Base-by-base conservation (phyloP, 441 rosid species). In the Erodium texanum region DNA sequence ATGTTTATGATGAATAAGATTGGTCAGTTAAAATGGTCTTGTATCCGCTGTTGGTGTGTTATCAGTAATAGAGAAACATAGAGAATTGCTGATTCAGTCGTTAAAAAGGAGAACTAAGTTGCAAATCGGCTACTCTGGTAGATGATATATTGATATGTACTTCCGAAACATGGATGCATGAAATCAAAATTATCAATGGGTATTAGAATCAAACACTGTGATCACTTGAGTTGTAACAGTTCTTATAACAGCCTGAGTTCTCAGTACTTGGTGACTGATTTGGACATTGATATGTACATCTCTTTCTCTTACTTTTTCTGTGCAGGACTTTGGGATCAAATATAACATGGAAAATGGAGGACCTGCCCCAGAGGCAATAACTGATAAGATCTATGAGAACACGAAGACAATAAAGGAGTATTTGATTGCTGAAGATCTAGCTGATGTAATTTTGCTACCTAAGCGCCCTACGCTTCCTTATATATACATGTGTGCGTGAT, bases 261-360 rank as follows among this genome's bases (percentile, higher is more conserved):
- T n/a, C n/a, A n/a, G n/a, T n/a, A n/a, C n/a, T n/a, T n/a, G n/a
- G n/a, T n/a, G n/a, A n/a, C 12, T 65, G 65, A 20, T 36, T 67
- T 54, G 19, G 29, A 1, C 24, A 54, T 9, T 19, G 62, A 54
- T 54, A 27, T 27, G 7, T 54, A 9, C 2, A 18, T 6, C n/a
- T 7, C 22, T 5, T 7, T 66, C 38, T 59, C n/a, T 72, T 27
- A 52, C 14, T 11, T 32, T 32, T 24, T 9, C 27, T 5, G 64
- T 76, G 43, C 86, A 92, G 99, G 98, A 94, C 80, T 94, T 94
- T 84, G 99, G 99, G 67, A 92, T 92, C 79, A 94, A 94, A 85
- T 94, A 94, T 82, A 94, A 94, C 83, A 94, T 94, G 99, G 99
- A 85, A 81, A 94, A 90, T 70, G 99, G 99, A 70, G 99, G 99